Evolutionary conservation across 1,284 basidiomycete species (phyloP).

Genomic region (Athelia psychrophila): DNA sequence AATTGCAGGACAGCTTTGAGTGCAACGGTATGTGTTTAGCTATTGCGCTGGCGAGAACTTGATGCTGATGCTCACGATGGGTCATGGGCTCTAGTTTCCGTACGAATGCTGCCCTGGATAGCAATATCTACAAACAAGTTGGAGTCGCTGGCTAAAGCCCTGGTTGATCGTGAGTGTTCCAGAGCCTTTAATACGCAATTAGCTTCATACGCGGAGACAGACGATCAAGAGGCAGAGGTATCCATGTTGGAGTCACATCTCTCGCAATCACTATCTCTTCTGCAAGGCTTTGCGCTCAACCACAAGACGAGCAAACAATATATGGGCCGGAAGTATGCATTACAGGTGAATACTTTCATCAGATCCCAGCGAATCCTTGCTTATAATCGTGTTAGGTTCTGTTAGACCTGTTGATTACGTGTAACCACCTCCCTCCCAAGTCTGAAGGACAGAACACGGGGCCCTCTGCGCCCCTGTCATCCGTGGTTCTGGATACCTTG

Average conservation of each 20-base stretch:
- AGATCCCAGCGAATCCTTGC: constrained; percentile 1
- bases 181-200: constrained; percentile 5
- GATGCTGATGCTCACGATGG: constrained; percentile 7
- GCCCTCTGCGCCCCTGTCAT: constrained; percentile 40
- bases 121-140: constrained; percentile 36
- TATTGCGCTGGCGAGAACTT: background rate
- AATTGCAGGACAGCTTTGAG: constrained; percentile 72
- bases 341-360: constrained; percentile 56
- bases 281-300: constrained; percentile 79
- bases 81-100: constrained; percentile 44
- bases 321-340: constrained; percentile 62
- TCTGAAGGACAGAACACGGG: constrained; percentile 20
- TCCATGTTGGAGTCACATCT: constrained; percentile 46
- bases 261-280: constrained; percentile 56
- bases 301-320: constrained; percentile 68
- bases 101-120: constrained; percentile 57
- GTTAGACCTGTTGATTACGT: constrained; percentile 64
- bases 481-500: constrained; percentile 75
- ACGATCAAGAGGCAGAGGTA: constrained; percentile 42
- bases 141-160: constrained; percentile 36
- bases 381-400: constrained; percentile 43
- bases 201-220: constrained; percentile 19
- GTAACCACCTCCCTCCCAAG: constrained; percentile 49
- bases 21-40: constrained; percentile 59
- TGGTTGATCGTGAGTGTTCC: constrained; percentile 31